Conservation (phyloP, 768 basidiomycete genomes). For the Lentinula edodes region DNA sequence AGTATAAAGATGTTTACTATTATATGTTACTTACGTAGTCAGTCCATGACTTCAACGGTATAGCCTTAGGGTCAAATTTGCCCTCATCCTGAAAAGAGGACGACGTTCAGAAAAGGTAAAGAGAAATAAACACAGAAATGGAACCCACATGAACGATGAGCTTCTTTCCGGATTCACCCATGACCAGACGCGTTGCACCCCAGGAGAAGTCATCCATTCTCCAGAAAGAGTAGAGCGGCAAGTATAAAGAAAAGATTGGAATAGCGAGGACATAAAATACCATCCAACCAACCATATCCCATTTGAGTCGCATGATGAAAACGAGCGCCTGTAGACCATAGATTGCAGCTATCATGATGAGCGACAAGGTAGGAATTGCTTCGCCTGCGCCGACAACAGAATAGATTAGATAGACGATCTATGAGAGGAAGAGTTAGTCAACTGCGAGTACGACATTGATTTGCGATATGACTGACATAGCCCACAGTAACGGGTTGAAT, state of each 20-base stretch:
- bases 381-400: constrained; percentile 63
- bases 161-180: constrained; percentile 95
- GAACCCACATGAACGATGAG: constrained; percentile 82
- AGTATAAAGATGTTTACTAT: not conserved
- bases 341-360: constrained; percentile 90
- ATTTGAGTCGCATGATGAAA: constrained; percentile 88
- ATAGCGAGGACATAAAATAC: constrained; percentile 93
- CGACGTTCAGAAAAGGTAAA: constrained; percentile 6
- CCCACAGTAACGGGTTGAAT: constrained; percentile 84
- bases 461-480: constrained; percentile 55
- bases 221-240: constrained; percentile 97
- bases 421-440: constrained; percentile 13
- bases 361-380: constrained; percentile 71
- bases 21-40: constrained; percentile 67
- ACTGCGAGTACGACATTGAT: not conserved
- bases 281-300: constrained; percentile 99
- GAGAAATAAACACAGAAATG: not conserved
- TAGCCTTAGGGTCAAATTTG: constrained; percentile 89
- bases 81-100: constrained; percentile 74
- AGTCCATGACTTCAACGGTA: constrained; percentile 95
- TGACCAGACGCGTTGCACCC: constrained; percentile 88
- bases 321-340: constrained; percentile 93
- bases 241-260: constrained; percentile 87
- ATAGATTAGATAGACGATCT: constrained; percentile 89
- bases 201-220: constrained; percentile 97